These are phyloP conservation scores for Spencermartinsiella ligniputridi DNA, from an alignment of 1,139 yeast species.

Conservation along the genomic window DNA sequence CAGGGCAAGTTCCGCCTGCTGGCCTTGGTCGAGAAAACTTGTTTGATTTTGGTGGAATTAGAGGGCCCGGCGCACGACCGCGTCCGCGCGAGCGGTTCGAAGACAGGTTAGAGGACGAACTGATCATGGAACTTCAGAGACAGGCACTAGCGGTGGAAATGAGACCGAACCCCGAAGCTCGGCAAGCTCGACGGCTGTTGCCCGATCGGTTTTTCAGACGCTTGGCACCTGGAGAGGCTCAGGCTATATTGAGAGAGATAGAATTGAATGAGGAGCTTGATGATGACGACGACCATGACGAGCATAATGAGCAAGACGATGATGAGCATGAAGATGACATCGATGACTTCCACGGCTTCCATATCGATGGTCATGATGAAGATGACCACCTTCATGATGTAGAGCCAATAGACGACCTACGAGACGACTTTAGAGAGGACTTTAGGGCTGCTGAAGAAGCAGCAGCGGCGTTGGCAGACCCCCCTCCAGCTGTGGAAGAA, in stretches of 20 bases:
- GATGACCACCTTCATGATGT: slow-evolving; percentile 10
- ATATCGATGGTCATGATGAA: slow-evolving; percentile 8
- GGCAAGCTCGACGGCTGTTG: background rate
- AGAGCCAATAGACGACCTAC: background rate
- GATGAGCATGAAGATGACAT: slow-evolving; percentile 2
- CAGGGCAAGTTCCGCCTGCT: background rate
- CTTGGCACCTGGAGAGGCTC: background rate
- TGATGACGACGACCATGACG: slow-evolving; percentile 4
- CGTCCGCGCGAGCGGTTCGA: background rate
- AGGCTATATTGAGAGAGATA: background rate
- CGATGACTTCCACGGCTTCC: slow-evolving; percentile 2
- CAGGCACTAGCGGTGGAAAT: background rate
- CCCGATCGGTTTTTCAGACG: background rate
- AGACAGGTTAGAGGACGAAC: background rate
- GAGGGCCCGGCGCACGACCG: background rate
- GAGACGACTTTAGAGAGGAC: slow-evolving; percentile 5
- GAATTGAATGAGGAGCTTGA: slow-evolving; percentile 5
- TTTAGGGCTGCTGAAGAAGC: slow-evolving; percentile 10
- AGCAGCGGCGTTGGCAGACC: slow-evolving; percentile 8
- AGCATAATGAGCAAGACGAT: slow-evolving; percentile 1
- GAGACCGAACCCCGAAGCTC: background rate
- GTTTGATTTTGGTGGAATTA: background rate
- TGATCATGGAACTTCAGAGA: background rate
- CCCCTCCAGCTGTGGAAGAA: slow-evolving; percentile 21
- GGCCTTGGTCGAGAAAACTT: background rate